A percentile compares a stretch with the other conserved stretches of the same genome.
Evolutionary conservation across 805 yeast species (phyloP).

Genomic region (Wickerhamiella nectarea): DNA sequence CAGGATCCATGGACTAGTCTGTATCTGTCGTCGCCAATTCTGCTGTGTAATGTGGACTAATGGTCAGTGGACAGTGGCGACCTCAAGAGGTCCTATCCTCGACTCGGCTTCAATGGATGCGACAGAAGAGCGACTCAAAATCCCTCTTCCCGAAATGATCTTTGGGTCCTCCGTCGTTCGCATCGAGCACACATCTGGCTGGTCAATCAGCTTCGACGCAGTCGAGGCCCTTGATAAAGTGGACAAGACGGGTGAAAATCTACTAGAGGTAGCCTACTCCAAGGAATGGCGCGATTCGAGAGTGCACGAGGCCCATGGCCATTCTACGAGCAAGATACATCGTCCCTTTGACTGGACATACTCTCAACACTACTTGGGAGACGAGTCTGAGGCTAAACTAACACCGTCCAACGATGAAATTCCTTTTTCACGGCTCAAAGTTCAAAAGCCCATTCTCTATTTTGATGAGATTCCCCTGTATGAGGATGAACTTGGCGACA

Average conservation of each 20-base stretch:
- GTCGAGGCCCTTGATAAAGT: conserved; percentile 59
- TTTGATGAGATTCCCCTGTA: conserved; percentile 78
- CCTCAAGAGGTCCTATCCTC: conserved; percentile 64
- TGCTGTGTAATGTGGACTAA: conserved; percentile 12
- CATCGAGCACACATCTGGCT: conserved; percentile 33
- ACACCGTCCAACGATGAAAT: conserved; percentile 28
- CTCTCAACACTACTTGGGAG: conserved; percentile 63
- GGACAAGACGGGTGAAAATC: conserved; percentile 36
- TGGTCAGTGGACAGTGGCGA: conserved; percentile 51
- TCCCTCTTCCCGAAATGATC: conserved; percentile 95
- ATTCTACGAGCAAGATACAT: conserved; percentile 43
- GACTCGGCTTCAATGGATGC: conserved; percentile 59
- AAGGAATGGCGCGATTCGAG: conserved; percentile 53
- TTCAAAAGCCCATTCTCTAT: conserved; percentile 74
- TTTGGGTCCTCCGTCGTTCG: conserved; percentile 70
- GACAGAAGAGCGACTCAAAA: conserved; percentile 44
- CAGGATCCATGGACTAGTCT: no score
- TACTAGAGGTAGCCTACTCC: conserved; percentile 70
- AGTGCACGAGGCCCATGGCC: conserved; percentile 25
- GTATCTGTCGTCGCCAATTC: no score
- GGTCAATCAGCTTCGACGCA: conserved; percentile 54
- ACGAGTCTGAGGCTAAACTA: conserved; percentile 21
- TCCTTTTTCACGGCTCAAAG: conserved; percentile 56
- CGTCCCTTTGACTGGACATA: conserved; percentile 97
- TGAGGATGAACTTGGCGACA: conserved; percentile 95